These are phyloP conservation scores for Pseudocercospora pini-densiflorae DNA, from an alignment of 2,329 filamentous ascomycete genomes.

Conservation along the genomic window DNA sequence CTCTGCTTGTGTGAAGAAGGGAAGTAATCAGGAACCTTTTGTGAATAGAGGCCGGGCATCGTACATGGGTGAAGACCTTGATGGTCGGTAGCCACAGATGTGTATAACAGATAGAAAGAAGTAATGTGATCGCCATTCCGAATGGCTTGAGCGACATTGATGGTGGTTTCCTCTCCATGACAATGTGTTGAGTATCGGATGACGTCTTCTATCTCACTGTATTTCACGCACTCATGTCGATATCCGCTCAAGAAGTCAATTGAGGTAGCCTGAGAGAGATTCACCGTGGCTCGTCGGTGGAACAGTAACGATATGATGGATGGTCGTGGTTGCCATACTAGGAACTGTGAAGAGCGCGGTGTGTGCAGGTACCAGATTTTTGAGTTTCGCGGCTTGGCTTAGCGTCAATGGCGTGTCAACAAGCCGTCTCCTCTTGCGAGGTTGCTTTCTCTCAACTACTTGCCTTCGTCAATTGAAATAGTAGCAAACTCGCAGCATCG, in stretches of 20 bases:
- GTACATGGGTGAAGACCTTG: background rate
- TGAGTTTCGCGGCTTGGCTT: background rate
- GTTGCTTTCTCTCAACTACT: background rate
- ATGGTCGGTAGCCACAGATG: background rate
- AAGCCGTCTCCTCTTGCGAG: background rate
- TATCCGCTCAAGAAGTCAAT: too few species aligned
- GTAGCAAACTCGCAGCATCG: too few species aligned
- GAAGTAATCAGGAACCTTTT: background rate
- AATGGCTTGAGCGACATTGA: background rate
- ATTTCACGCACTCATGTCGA: too few species aligned
- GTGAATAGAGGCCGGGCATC: background rate
- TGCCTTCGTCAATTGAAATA: background rate
- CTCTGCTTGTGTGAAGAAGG: background rate
- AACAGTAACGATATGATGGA: too few species aligned
- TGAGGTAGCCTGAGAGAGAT: background rate
- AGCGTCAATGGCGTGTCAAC: background rate
- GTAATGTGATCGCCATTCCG: background rate
- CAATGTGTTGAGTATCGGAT: too few species aligned
- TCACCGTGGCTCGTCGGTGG: background rate
- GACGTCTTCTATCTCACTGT: too few species aligned
- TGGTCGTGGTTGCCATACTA: background rate
- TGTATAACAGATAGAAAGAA: slow-evolving; percentile 2
- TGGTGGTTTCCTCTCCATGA: background rate
- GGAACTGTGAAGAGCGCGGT: background rate
- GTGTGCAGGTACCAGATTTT: background rate